These are phyloP conservation scores for Solanum lycopersicoides DNA, from an alignment of 257 asterid species.

Conservation along the genomic window DNA sequence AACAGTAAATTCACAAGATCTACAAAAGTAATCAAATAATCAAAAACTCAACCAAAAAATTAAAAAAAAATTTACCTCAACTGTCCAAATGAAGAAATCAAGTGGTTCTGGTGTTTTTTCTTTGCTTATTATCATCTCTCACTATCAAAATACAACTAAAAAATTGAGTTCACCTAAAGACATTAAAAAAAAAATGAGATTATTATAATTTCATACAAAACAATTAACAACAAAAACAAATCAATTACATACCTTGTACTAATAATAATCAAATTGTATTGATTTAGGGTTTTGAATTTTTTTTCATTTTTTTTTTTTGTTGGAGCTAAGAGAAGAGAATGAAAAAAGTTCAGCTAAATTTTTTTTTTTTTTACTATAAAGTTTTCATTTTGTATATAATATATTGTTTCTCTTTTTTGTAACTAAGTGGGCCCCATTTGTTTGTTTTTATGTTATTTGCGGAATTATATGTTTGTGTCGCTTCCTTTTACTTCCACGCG, in stretches of 20 bases:
- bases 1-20: not conserved
- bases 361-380: not conserved
- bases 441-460: not conserved
- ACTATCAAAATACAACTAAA: not conserved
- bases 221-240: not conserved
- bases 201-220: not conserved
- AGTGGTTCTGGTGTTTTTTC: not conserved
- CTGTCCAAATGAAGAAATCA: slow-evolving; percentile 1
- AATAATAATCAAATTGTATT: not conserved
- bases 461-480: not conserved
- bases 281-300: not conserved
- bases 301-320: not conserved
- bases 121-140: slow-evolving; percentile 1
- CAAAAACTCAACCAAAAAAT: not conserved
- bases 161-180: not conserved
- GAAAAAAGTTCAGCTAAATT: not conserved
- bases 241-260: not conserved
- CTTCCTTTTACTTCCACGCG: not conserved
- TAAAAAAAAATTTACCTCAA: not conserved
- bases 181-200: not conserved
- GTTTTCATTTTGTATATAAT: not conserved
- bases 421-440: not conserved
- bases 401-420: not conserved
- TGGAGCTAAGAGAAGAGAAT: not conserved
- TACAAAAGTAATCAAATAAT: not conserved